Evolutionary conservation across 345 rosid genomes (phyloP).

Genomic region (Eucalyptus dawsonii): DNA sequence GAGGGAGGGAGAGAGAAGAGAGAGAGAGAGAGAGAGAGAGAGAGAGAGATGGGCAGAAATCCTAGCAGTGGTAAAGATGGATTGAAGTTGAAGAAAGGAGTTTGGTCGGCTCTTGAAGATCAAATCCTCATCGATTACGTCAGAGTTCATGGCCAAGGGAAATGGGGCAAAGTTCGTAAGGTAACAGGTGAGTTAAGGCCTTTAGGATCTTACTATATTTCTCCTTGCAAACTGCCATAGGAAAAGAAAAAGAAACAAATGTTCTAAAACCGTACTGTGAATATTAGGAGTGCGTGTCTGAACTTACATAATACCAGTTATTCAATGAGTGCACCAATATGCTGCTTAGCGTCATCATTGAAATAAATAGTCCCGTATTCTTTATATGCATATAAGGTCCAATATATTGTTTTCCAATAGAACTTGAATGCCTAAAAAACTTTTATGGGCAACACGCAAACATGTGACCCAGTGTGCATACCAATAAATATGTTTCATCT

Average conservation of each 20-base stretch:
- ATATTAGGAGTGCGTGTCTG: background rate
- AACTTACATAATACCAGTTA: background rate
- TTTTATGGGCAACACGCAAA: background rate
- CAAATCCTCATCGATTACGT: background rate
- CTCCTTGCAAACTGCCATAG: background rate
- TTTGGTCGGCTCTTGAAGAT: background rate
- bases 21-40: background rate
- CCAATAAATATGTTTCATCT: background rate
- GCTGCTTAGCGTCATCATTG: background rate
- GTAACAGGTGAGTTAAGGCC: background rate
- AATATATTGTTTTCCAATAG: background rate
- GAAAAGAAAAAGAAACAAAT: background rate
- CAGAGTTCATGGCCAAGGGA: background rate
- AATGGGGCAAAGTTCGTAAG: background rate
- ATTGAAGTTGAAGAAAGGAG: background rate
- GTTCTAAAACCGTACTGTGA: background rate
- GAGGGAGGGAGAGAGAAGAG: background rate
- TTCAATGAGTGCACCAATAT: background rate
- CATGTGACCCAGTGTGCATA: background rate
- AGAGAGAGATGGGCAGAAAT: background rate
- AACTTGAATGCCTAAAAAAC: background rate
- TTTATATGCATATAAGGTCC: background rate
- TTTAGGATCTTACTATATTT: background rate
- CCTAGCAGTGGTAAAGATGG: background rate
- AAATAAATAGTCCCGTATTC: background rate